Conservation (phyloP, 176 grass and related monocot genomes). For the Melocanna baccifera region DNA sequence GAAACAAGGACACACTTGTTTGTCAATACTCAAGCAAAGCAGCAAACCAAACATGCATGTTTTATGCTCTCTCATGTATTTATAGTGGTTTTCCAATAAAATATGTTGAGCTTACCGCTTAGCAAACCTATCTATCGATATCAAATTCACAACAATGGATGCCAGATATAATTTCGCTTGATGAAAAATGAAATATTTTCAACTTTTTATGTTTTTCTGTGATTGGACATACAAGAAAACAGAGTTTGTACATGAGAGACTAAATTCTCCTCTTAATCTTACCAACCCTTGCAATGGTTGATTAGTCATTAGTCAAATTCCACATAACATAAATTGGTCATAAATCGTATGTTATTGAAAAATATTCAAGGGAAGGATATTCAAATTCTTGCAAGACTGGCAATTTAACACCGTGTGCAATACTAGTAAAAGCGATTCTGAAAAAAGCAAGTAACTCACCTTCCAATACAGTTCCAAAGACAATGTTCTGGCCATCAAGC, state of each 20-base stretch:
- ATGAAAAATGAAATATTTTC: too few species aligned
- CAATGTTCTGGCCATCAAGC: slow-evolving; percentile 90
- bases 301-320: neutral
- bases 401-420: neutral
- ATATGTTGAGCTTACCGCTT: neutral
- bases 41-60: neutral
- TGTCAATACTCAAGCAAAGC: neutral
- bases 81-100: neutral
- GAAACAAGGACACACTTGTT: neutral
- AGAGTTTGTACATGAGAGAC: neutral
- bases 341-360: neutral
- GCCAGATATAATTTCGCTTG: neutral
- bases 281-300: neutral
- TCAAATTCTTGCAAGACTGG: neutral
- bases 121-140: neutral
- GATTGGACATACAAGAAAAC: neutral
- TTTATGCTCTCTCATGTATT: neutral
- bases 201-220: neutral
- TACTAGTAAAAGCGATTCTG: neutral
- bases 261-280: neutral
- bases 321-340: neutral
- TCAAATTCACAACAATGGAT: neutral
- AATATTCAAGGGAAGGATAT: neutral
- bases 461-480: slow-evolving; percentile 96
- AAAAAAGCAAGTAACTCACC: slow-evolving; percentile 46